Evolutionary conservation across 169 alveolate species (phyloP).

Genomic region (Eimeria necatrix): DNA sequence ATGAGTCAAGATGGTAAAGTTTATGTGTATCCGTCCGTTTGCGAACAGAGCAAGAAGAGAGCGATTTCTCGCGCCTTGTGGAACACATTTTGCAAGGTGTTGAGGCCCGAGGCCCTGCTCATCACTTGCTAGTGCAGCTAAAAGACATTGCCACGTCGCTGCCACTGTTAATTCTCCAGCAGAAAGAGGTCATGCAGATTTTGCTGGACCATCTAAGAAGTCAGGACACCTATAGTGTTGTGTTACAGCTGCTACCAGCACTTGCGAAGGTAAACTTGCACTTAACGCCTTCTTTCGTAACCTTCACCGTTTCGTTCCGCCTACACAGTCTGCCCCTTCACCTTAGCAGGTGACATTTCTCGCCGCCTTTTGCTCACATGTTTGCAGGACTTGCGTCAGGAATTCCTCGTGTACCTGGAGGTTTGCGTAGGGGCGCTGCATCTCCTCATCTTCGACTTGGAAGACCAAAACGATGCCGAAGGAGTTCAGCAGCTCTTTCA

Average conservation of each 20-base stretch:
- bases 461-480: slow-evolving; percentile 29
- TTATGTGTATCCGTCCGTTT: not conserved
- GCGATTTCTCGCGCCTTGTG: slow-evolving; percentile 40
- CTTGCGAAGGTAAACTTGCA: slow-evolving; percentile 49
- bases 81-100: slow-evolving; percentile 17
- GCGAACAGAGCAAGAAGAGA: slow-evolving; percentile 31
- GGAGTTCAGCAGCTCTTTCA: slow-evolving; percentile 58
- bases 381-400: slow-evolving; percentile 41
- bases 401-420: slow-evolving; percentile 5
- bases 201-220: slow-evolving; percentile 37
- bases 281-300: not conserved
- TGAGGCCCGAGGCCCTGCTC: slow-evolving; percentile 53
- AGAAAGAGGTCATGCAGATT: not conserved
- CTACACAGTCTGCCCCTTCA: not conserved
- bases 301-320: not conserved
- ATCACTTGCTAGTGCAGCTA: slow-evolving; percentile 39
- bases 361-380: not conserved
- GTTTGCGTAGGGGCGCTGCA: slow-evolving; percentile 45
- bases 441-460: slow-evolving; percentile 40
- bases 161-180: slow-evolving; percentile 57
- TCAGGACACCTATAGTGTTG: slow-evolving; percentile 40
- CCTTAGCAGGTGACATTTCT: not conserved
- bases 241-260: slow-evolving; percentile 59
- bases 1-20: not conserved
- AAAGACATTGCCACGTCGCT: not conserved